phyloP scores from a whole-genome alignment of 768 basidiomycete species.

The Tricholoma hemisulphureum region DNA sequence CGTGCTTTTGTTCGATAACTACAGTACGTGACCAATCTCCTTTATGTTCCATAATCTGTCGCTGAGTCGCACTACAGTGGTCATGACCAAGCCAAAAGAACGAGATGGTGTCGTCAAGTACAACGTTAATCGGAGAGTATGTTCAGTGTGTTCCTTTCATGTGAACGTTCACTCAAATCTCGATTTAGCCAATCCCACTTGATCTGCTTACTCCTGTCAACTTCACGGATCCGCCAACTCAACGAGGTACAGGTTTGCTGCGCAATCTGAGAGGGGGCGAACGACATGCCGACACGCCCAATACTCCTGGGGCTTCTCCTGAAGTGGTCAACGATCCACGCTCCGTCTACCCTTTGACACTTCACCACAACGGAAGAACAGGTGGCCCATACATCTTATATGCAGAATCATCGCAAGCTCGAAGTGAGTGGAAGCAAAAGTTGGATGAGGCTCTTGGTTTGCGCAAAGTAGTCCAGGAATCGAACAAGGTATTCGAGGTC shows the following conservation, averaged over 20 bases:
- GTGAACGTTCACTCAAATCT: slow-evolving; percentile 7
- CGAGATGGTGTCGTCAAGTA: slow-evolving; percentile 75
- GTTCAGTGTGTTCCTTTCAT: slow-evolving; percentile 19
- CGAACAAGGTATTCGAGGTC: slow-evolving; percentile 92
- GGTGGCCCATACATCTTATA: slow-evolving; percentile 88
- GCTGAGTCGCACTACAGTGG: slow-evolving; percentile 52
- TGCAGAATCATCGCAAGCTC: slow-evolving; percentile 73
- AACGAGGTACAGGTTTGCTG: slow-evolving; percentile 71
- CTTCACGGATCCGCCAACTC: slow-evolving; percentile 77
- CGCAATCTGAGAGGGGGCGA: slow-evolving; percentile 51
- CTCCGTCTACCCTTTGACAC: slow-evolving; percentile 81
- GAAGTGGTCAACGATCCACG: slow-evolving; percentile 61
- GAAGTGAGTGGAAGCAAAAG: slow-evolving; percentile 87
- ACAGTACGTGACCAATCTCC: slow-evolving; percentile 52
- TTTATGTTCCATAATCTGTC: not conserved
- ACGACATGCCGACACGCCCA: slow-evolving; percentile 29
- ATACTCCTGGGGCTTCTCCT: slow-evolving; percentile 25
- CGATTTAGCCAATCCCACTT: slow-evolving; percentile 80
- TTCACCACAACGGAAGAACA: slow-evolving; percentile 84
- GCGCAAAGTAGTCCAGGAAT: slow-evolving; percentile 85
- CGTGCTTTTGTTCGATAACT: slow-evolving; percentile 93
- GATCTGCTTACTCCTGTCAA: slow-evolving; percentile 84
- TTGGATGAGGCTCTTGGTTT: slow-evolving; percentile 85
- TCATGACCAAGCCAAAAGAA: slow-evolving; percentile 84
- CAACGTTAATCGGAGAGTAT: slow-evolving; percentile 75